A percentile compares a stretch with the other conserved stretches of the same genome.
Conservation (phyloP, 2,329 filamentous ascomycete genomes). For the Ophiostoma ulmi region DNA sequence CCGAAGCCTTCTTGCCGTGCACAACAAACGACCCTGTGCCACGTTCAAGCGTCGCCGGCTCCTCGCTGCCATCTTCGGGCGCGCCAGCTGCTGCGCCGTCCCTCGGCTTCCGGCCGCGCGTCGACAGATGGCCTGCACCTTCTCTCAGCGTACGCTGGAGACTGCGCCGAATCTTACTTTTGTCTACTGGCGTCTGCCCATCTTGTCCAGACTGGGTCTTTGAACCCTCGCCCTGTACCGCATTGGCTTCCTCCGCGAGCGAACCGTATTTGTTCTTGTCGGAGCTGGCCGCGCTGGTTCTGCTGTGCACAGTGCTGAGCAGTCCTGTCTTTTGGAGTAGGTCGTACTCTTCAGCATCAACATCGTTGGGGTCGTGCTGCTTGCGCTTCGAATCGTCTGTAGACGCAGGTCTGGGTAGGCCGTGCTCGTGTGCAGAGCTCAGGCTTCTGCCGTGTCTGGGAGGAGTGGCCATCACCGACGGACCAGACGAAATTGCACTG, state of each 20-base stretch:
- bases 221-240: background rate
- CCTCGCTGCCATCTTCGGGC: constrained; percentile 34
- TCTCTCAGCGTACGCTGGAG: constrained; percentile 87
- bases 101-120: constrained; percentile 70
- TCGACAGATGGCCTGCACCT: constrained; percentile 59
- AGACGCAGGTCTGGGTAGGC: background rate
- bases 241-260: background rate
- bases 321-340: constrained; percentile 64
- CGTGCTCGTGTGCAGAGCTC: constrained; percentile 33
- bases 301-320: constrained; percentile 40
- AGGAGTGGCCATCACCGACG: constrained; percentile 34
- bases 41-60: constrained; percentile 65
- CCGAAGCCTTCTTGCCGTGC: constrained; percentile 95
- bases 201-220: constrained; percentile 16
- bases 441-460: constrained; percentile 34
- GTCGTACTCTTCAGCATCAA: constrained; percentile 63
- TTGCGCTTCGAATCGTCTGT: constrained; percentile 29
- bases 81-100: constrained; percentile 40
- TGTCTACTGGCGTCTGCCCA: constrained; percentile 38
- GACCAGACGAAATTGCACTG: constrained; percentile 39
- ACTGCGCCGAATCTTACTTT: constrained; percentile 72
- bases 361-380: constrained; percentile 36
- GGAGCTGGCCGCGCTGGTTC: background rate
- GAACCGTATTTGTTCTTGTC: constrained; percentile 17
- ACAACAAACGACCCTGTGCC: constrained; percentile 88